Conservation (phyloP, 495 filamentous ascomycete species). For the Articulospora tetracladia region DNA sequence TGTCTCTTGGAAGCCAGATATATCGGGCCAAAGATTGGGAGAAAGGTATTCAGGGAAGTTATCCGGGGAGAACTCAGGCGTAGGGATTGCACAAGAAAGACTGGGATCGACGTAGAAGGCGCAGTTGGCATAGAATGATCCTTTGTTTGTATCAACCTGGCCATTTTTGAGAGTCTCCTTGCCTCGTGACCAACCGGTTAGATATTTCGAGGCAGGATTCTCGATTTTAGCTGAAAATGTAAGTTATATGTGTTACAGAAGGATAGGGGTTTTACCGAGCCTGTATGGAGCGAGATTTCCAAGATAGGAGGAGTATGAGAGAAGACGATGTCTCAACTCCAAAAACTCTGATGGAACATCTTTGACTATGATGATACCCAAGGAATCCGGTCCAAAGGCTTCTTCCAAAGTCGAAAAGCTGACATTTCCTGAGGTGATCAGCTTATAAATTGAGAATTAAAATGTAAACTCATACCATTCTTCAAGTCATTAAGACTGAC, state of each 20-base stretch:
- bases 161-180: conserved; percentile 92
- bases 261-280: conserved; percentile 54
- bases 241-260: neutral
- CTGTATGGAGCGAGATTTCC: conserved; percentile 72
- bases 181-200: conserved; percentile 76
- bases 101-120: conserved; percentile 76
- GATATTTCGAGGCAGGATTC: conserved; percentile 56
- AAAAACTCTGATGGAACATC: conserved; percentile 70
- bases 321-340: conserved; percentile 62
- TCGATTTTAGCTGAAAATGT: conserved; percentile 53
- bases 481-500: conserved; percentile 49
- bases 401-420: conserved; percentile 70
- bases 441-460: neutral
- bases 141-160: conserved; percentile 88
- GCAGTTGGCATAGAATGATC: conserved; percentile 95
- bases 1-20: conserved; percentile 69
- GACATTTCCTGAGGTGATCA: conserved; percentile 55
- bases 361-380: conserved; percentile 91
- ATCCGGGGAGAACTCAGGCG: conserved; percentile 53
- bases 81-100: conserved; percentile 55
- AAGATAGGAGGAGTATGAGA: conserved; percentile 86
- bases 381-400: conserved; percentile 86
- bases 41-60: conserved; percentile 55
- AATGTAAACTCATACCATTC: conserved; percentile 33
- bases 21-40: conserved; percentile 80